Base-by-base conservation (phyloP, 345 rosid genomes). In the Turritis glabra region DNA sequence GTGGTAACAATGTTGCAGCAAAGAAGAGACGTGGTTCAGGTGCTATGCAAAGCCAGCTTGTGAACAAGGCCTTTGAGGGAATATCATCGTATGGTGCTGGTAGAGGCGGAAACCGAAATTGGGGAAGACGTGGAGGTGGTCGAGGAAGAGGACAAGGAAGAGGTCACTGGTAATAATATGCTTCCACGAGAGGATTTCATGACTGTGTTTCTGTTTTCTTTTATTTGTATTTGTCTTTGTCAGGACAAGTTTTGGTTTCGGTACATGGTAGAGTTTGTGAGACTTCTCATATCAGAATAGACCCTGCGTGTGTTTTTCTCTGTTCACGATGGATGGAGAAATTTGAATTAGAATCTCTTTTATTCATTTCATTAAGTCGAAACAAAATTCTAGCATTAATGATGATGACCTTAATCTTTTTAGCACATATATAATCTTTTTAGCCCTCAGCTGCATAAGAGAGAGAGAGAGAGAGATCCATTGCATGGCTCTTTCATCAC, bases 21-120 rank as follows among this genome's bases (percentile, higher is more conserved):
- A 95, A 95, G 80, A 92, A 80, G 76, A 90, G 96, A 26, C 91
- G 97, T 15, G 93, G 78, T 47, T 33, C 60, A 2, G 64, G 64
- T 64, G 50, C 56, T 41, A 43, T 88, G 46, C 21, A 84, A 69
- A 93, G 82, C 67, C 99, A 95, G 81, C 93, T 90, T 52, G 94
- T 95, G 25, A 92, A 84, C 67, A 86, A 90, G 82, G 97, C 97
- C 58, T 83, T 92, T 51, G 92, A 95, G 78, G 99, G 97, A 37
- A 82, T 95, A 77, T 86, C 97, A 51, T 60, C 79, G 0, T 44
- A 75, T 7, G 91, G 91, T n/a, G 68, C 72, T 59, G 85, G 89
- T 66, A 86, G 85, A 37, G 70, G 84, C 18, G 84, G 88, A 61
- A 86, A 82, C 60, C 82, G 90, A 54, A 80, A 86, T 43, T 66